These are phyloP conservation scores for Prunus armeniaca DNA, from an alignment of 306 rosid genomes.

Conservation along the genomic window DNA sequence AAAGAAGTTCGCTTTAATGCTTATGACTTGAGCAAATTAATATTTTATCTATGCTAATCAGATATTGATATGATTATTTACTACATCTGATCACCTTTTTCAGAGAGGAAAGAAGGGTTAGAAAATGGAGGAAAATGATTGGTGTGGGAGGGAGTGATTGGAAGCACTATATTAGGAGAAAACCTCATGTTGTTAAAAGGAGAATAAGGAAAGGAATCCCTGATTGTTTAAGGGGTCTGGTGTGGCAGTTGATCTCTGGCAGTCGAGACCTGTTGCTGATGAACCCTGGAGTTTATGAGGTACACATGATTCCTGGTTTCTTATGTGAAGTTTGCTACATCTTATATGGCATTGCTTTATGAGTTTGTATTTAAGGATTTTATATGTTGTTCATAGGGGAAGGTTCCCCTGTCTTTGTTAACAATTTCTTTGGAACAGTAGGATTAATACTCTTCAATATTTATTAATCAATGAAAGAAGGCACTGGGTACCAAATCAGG, in stretches of 20 bases:
- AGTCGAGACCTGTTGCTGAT: slow-evolving; percentile 93
- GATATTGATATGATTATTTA: not conserved
- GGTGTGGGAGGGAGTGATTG: slow-evolving; percentile 99
- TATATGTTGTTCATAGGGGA: not conserved
- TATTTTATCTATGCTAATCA: not conserved
- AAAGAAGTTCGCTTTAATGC: not conserved
- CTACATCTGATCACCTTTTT: slow-evolving; percentile 1
- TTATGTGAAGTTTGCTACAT: not conserved
- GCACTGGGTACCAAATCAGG: not conserved
- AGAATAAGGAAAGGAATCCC: slow-evolving; percentile 99
- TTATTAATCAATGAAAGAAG: not conserved
- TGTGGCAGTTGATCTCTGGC: slow-evolving; percentile 98
- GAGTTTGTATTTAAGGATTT: not conserved
- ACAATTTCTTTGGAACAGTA: not conserved
- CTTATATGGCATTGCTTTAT: not conserved
- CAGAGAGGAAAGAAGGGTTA: slow-evolving; percentile 80
- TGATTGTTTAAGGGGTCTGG: slow-evolving; percentile 97
- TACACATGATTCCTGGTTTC: slow-evolving; percentile 30
- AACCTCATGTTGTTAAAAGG: slow-evolving; percentile 87
- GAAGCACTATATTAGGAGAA: slow-evolving; percentile 86
- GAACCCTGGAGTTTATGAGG: slow-evolving; percentile 99
- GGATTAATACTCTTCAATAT: not conserved
- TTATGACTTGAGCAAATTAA: not conserved
- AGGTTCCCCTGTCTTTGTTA: not conserved
- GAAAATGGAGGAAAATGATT: slow-evolving; percentile 99